Conservation (phyloP, 2,329 filamentous ascomycete genomes). For the Colletotrichum magnum region DNA sequence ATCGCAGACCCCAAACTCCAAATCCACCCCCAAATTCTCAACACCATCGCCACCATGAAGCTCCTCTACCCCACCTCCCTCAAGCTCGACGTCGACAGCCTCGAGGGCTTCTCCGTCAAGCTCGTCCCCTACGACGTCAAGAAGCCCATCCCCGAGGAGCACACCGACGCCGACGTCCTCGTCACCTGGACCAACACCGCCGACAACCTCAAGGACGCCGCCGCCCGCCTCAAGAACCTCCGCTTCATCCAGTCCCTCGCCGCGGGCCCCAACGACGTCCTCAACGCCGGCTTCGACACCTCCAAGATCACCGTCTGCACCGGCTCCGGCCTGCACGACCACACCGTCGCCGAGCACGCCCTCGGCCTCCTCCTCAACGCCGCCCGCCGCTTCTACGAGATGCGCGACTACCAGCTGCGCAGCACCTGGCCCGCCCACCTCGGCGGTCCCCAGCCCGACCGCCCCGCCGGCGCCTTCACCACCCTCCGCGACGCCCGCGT, state of each 20-base stretch:
- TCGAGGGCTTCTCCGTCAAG: slow-evolving; percentile 71
- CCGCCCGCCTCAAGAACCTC: slow-evolving; percentile 67
- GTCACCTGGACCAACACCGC: slow-evolving; percentile 74
- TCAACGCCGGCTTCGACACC: slow-evolving; percentile 71
- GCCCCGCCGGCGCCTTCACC: slow-evolving; percentile 69
- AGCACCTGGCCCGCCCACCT: slow-evolving; percentile 73
- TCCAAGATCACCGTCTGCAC: slow-evolving; percentile 68
- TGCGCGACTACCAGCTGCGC: slow-evolving; percentile 73
- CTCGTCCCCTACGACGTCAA: slow-evolving; percentile 74
- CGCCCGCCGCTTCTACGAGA: slow-evolving; percentile 71
- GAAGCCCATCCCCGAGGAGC: slow-evolving; percentile 67
- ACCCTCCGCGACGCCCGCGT: slow-evolving; percentile 72
- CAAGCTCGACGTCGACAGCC: slow-evolving; percentile 65
- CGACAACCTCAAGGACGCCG: slow-evolving; percentile 71
- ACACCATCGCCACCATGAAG: slow-evolving; percentile 65
- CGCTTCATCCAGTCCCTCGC: slow-evolving; percentile 78
- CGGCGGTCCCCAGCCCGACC: slow-evolving; percentile 72
- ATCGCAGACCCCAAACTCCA: neutral
- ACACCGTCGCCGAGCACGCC: slow-evolving; percentile 75
- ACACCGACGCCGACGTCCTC: slow-evolving; percentile 71
- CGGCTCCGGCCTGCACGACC: slow-evolving; percentile 74
- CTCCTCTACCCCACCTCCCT: slow-evolving; percentile 77
- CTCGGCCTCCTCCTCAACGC: slow-evolving; percentile 70
- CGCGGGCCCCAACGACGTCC: slow-evolving; percentile 76
- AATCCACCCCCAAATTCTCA: neutral